A percentile compares a stretch with the other conserved stretches of the same genome.
Conservation (phyloP, 78 protist species). For the Dictyostelium intermedium region DNA sequence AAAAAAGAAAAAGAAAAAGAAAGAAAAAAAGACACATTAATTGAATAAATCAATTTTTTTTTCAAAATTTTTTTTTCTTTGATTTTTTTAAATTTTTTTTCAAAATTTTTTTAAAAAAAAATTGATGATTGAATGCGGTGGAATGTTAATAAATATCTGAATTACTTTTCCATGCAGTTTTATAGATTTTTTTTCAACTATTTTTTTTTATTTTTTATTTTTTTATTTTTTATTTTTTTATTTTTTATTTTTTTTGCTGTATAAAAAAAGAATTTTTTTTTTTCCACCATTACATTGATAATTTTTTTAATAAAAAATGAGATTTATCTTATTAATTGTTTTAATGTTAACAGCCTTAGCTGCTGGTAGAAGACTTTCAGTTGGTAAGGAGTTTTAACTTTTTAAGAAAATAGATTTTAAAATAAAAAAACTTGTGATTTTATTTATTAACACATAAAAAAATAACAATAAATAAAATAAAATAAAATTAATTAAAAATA, state of each 20-base stretch:
- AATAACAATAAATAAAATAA: too few relatives aligned
- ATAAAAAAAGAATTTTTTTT: not conserved
- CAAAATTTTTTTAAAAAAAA: too few relatives aligned
- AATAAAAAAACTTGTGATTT: not conserved
- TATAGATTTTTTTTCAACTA: not conserved
- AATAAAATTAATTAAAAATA: not conserved
- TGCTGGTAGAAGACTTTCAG: conserved; percentile 47
- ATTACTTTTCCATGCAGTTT: not conserved
- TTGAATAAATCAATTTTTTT: too few relatives aligned
- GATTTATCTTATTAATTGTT: not conserved
- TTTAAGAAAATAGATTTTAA: not conserved
- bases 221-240: not conserved
- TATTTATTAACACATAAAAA: not conserved
- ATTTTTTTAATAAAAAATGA: not conserved
- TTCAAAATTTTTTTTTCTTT: too few relatives aligned
- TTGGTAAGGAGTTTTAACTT: not conserved
- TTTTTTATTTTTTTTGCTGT: not conserved
- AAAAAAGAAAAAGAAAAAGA: too few relatives aligned
- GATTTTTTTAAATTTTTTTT: too few relatives aligned
- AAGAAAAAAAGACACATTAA: too few relatives aligned
- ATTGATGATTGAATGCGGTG: not conserved
- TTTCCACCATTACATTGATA: not conserved
- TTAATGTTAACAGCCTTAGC: conserved; percentile 31
- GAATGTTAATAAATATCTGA: not conserved
- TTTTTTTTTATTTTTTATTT: not conserved